Base-by-base conservation (phyloP, 768 basidiomycete genomes). In the Mycena galericulata region DNA sequence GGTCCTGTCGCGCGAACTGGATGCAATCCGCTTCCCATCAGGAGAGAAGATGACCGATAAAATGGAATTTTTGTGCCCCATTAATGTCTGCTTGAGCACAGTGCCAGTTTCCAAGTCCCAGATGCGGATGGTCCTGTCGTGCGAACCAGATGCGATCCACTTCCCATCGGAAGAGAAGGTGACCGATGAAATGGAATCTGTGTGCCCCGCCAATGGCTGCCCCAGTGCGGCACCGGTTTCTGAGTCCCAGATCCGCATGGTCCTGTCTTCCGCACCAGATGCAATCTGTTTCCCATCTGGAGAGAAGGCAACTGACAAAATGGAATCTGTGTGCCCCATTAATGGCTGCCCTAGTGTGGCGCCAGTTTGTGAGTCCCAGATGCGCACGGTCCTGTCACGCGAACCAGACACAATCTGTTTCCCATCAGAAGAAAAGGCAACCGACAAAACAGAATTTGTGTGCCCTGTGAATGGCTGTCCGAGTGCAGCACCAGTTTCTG, bases 101-200 rank as follows among this genome's bases (percentile, higher is more conserved):
- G 47, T 22, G 18, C 59, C 47, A 24, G 47, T 50, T n/a, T 61
- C 30, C 18, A 18, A 29, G 17, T 51, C 47, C 60, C 60, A 62
- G 15, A 62, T 22, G 3, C 49, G 60, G 7, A 62, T 26, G 2
- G 36, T 41, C 24, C 36, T 11, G 27, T 62, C 60, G 17, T 5
- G 24, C 2, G 62, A 63, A 3, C 63, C 63, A 3, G 63, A 57
- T 6, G 24, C 63, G n/a, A n/a, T n/a, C n/a, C n/a, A n/a, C n/a
- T n/a, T n/a, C n/a, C n/a, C n/a, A n/a, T n/a, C n/a, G n/a, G 26
- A 65, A 8, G 63, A 56, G 43, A 55, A 63, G 6, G 41, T 32
- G 9, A 63, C 62, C 5, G 53, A 54, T 12, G 1, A 11, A 12
- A 65, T 36, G 9, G 15, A 14, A 9, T 9, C 43, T 0, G 18